A percentile compares a stretch with the other conserved stretches of the same genome.
These are phyloP conservation scores for Cryomyces antarcticus DNA, from an alignment of 495 filamentous ascomycete species.

Conservation along the genomic window DNA sequence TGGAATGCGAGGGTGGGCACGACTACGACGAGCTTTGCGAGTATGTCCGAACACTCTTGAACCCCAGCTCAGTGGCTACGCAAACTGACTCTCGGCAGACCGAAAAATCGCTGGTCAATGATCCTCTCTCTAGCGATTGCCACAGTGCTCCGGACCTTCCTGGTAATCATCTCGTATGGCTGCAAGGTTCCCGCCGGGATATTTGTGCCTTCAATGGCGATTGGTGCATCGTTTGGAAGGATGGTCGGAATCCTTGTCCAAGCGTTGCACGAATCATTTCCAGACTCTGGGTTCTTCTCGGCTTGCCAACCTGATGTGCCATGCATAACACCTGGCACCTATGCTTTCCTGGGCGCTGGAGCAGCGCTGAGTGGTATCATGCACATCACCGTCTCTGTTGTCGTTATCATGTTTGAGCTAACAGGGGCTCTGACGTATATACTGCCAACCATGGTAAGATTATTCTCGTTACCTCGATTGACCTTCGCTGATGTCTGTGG, in stretches of 20 bases:
- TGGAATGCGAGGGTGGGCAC: slow-evolving; percentile 82
- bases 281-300: slow-evolving; percentile 64
- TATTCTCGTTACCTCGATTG: not conserved
- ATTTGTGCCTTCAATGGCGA: slow-evolving; percentile 94
- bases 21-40: slow-evolving; percentile 89
- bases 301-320: slow-evolving; percentile 80
- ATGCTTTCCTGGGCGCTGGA: slow-evolving; percentile 81
- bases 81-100: slow-evolving; percentile 12
- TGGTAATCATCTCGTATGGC: slow-evolving; percentile 93
- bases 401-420: slow-evolving; percentile 96
- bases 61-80: not conserved
- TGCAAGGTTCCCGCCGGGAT: slow-evolving; percentile 97
- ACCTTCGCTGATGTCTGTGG: not conserved
- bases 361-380: slow-evolving; percentile 96
- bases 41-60: slow-evolving; percentile 16
- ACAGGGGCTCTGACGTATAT: slow-evolving; percentile 93
- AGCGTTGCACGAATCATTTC: slow-evolving; percentile 65
- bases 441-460: slow-evolving; percentile 68
- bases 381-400: slow-evolving; percentile 91
- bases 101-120: slow-evolving; percentile 52
- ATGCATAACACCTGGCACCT: slow-evolving; percentile 91
- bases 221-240: slow-evolving; percentile 83
- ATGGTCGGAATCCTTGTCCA: slow-evolving; percentile 91
- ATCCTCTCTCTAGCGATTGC: slow-evolving; percentile 61
- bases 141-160: slow-evolving; percentile 56